Base-by-base conservation (phyloP, 2,329 filamentous ascomycete species). In the Fusarium tricinctum region DNA sequence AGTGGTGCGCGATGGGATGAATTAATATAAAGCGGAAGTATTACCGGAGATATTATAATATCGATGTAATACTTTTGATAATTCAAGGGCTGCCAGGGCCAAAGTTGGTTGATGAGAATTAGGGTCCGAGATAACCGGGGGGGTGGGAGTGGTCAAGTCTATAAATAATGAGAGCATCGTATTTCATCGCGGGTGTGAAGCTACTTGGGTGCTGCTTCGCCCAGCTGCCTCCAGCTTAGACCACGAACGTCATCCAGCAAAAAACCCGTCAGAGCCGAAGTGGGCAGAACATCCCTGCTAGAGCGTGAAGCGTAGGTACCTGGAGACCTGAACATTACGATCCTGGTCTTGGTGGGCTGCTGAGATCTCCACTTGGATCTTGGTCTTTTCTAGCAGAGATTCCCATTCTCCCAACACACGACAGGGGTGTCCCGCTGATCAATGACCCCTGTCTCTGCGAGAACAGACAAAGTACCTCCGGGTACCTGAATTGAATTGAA, bases 161-260 rank as follows among this genome's bases (percentile, higher is more conserved):
- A 69, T 69, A 69, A 69, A 69, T 69, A 69, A 69, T 69, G 52
- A 66, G 33, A 26, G 20, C 42, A 57, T 69, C 62, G 66, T 69
- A 68, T 69, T 54, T n/a, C 23, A 47, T n/a, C 40, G 55, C 28
- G 22, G 33, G 46, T 28, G 43, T 61, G 20, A 14, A 40, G 45
- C 28, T 9, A 9, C 6, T 5, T 30, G 7, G 10, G 28, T 30
- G 22, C 22, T 30, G 28, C 30, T 33, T 33, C 30, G 30, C 30
- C 30, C 30, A 15, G 30, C 23, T 26, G 32, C 35, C 26, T 26
- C 50, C 17, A 46, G 30, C 55, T 58, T 61, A 67, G 35, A 28
- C 63, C 33, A 32, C 32, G 53, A 63, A 69, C 66, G 66, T 69
- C 66, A 69, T 69, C 52, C 66, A 51, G 56, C 48, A 61, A 66